Conservation (phyloP, 2,329 filamentous ascomycete species). For the Leptographium radiaticola region DNA sequence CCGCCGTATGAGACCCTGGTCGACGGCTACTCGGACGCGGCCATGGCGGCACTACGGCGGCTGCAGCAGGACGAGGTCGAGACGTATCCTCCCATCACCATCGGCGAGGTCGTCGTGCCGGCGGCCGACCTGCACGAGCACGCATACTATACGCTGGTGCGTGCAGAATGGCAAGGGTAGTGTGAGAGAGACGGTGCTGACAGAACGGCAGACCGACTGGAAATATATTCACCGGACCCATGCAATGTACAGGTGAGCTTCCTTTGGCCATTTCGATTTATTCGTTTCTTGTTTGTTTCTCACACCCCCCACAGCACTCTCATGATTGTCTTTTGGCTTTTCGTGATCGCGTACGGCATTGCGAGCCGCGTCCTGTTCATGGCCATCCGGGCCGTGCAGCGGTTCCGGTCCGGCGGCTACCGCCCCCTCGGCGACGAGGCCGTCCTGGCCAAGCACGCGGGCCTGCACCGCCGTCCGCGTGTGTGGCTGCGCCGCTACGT, state of each 20-base stretch:
- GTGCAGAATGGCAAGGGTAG: not conserved
- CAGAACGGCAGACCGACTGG: constrained; percentile 13
- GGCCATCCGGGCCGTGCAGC: not conserved
- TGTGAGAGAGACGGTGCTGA: not conserved
- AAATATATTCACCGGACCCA: constrained; percentile 23
- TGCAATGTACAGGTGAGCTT: constrained; percentile 22
- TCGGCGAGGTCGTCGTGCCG: constrained; percentile 22
- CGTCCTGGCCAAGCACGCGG: not conserved
- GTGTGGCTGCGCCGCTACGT: constrained; percentile 7
- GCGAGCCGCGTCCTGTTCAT: not conserved
- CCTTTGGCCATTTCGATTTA: not conserved
- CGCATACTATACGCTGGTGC: constrained; percentile 26
- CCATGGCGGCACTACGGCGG: constrained; percentile 17
- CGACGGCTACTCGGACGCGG: constrained; percentile 20
- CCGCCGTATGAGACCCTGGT: constrained; percentile 21
- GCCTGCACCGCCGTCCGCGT: not conserved
- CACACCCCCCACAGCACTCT: not conserved
- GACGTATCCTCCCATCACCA: constrained; percentile 1
- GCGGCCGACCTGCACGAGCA: constrained; percentile 19
- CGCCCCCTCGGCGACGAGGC: constrained; percentile 1
- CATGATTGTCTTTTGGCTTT: constrained; percentile 27
- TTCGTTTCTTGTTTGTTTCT: too few relatives aligned
- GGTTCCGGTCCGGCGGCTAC: not conserved
- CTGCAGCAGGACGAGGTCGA: constrained; percentile 20
- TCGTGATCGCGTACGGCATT: constrained; percentile 16